Evolutionary conservation across 768 basidiomycete genomes (phyloP), one percentile per base, ranked within the genome.

Genomic region (Paxillus rubicundulus): DNA sequence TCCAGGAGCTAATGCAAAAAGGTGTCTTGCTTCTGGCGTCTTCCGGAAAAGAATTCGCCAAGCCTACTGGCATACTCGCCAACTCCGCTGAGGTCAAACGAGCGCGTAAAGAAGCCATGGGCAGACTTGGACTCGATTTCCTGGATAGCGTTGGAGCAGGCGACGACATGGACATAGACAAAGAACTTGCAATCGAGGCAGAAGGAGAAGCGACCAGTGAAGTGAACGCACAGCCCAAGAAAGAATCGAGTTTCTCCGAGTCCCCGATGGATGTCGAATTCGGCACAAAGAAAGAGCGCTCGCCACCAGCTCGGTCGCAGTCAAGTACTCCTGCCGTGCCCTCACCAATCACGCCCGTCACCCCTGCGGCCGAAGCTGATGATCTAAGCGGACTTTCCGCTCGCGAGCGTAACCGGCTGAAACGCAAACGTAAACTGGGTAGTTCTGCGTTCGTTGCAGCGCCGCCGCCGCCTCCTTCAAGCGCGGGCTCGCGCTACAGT

Each of bases 361-460:
- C 71, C 5, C 69, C 73, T 4, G 69, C 70, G 0, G 32, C 34
- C 10, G 80, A 84, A 39, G 27, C 55, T 8, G 55, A 72, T 12
- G 83, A 86, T 56, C 55, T 75, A 4, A 72, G 63, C 39, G 80
- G 79, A 6, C 73, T 98, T 41, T 97, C 94, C 30, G 92, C 93
- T 10, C 84, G 97, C 49, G 96, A 98, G 70, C 83, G 89, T 30
- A 97, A 97, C 66, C 82, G 95, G 43, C 74, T 98, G 30, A 99
- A 99, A 69, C 81, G 97, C 27, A 98, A 98, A 66, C 87, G 95
- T 50, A 97, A 95, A 63, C 79, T 80, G 4, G 94, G 92, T 4
- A 90, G 87, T 63, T 74, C 85, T 30, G 89, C 88, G 1, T 92
- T 92, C 60, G 91, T 93, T 14, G 78, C 85, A 12, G 82, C 87